A percentile compares a stretch with the other conserved stretches of the same genome.
phyloP scores from a whole-genome alignment of 2,329 filamentous ascomycete genomes.

The Xenoacremonium recifei region DNA sequence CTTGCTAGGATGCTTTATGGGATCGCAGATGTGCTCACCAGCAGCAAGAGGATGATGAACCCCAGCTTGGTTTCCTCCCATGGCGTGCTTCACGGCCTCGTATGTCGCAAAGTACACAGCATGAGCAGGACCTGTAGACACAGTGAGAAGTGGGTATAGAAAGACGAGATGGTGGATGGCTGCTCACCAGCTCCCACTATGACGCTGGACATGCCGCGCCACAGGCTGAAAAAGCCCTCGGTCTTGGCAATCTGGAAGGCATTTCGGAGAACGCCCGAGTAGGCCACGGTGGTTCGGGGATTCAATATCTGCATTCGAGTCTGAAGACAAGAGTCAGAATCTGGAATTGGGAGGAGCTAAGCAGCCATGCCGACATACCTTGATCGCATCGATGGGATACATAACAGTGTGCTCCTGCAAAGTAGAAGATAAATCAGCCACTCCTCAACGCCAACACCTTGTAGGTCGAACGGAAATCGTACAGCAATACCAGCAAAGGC shows the following conservation, averaged over 20 bases:
- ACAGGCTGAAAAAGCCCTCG: conserved; percentile 88
- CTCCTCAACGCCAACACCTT: too few relatives aligned
- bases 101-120: conserved; percentile 99
- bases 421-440: too few relatives aligned
- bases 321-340: conserved; percentile 43
- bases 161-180: too few relatives aligned
- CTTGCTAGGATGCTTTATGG: neutral
- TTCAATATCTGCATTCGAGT: conserved; percentile 98
- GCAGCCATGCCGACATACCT: conserved; percentile 57
- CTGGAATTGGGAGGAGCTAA: conserved; percentile 4
- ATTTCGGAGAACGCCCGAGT: conserved; percentile 87
- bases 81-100: conserved; percentile 92
- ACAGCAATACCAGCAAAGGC: conserved; percentile 96
- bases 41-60: conserved; percentile 92
- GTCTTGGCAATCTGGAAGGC: conserved; percentile 88
- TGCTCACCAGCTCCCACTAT: conserved; percentile 90
- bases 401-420: conserved; percentile 93
- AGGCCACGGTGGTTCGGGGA: conserved; percentile 75
- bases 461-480: too few relatives aligned
- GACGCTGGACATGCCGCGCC: conserved; percentile 95
- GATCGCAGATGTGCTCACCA: conserved; percentile 52
- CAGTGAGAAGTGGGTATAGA: conserved; percentile 11
- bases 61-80: conserved; percentile 85
- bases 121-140: conserved; percentile 89
- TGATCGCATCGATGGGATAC: conserved; percentile 97